Evolutionary conservation across 441 rosid genomes (phyloP).

Genomic region (Erodium texanum): DNA sequence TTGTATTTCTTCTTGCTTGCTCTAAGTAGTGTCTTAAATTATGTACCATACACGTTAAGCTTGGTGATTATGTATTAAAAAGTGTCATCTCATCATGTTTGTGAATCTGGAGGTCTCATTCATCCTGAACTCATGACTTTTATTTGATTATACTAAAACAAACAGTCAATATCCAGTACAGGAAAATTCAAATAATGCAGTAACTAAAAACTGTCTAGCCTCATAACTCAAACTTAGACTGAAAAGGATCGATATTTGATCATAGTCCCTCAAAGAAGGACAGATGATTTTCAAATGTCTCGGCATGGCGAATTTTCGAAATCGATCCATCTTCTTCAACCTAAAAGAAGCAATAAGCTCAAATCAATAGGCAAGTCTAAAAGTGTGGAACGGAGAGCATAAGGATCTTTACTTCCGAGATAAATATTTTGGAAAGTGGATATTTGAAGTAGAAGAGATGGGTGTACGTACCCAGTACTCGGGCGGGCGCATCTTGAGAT

Average conservation of each 20-base stretch:
- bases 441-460: background rate
- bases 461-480: slow-evolving; percentile 74
- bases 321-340: slow-evolving; percentile 83
- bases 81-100: too few species aligned
- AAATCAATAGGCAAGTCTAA: background rate
- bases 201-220: background rate
- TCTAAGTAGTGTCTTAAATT: too few species aligned
- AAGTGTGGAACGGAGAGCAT: background rate
- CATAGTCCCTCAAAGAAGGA: slow-evolving; percentile 67
- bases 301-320: slow-evolving; percentile 72
- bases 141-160: background rate
- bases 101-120: too few species aligned
- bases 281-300: slow-evolving; percentile 76
- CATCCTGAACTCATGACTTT: background rate
- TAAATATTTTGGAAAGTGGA: too few species aligned
- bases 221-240: too few species aligned
- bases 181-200: background rate
- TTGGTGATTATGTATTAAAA: too few species aligned
- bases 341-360: slow-evolving; percentile 22
- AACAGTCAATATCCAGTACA: background rate
- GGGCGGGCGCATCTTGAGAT: slow-evolving; percentile 98
- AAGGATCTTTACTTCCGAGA: too few species aligned
- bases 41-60: too few species aligned
- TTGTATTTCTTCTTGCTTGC: too few species aligned
- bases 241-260: background rate